These are phyloP conservation scores for Phytophthora quininea DNA, from an alignment of 352 stramenopile species.

Conservation along the genomic window DNA sequence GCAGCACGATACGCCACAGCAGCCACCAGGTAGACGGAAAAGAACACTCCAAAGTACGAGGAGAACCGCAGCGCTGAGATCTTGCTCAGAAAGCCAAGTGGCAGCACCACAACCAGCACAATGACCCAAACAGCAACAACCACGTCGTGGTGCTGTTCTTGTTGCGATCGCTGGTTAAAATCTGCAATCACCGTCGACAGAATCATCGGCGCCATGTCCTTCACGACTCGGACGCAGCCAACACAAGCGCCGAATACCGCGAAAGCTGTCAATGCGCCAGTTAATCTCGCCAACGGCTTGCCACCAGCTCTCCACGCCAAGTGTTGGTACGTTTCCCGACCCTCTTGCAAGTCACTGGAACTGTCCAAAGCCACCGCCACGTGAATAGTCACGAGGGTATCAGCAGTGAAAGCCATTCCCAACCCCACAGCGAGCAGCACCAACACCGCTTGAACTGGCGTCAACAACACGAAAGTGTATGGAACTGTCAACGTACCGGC, in stretches of 20 bases:
- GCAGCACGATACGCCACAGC: constrained; percentile 64
- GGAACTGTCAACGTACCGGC: constrained; percentile 62
- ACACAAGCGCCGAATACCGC: constrained; percentile 82
- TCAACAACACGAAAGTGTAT: constrained; percentile 70
- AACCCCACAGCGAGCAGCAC: constrained; percentile 54
- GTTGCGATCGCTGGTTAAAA: constrained; percentile 29
- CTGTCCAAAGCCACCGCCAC: constrained; percentile 47
- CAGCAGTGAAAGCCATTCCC: constrained; percentile 77
- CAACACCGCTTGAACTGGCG: constrained; percentile 45
- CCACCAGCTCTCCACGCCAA: constrained; percentile 63
- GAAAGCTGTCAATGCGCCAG: constrained; percentile 68
- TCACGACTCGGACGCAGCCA: constrained; percentile 70
- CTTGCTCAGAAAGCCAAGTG: constrained; percentile 70
- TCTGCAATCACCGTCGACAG: constrained; percentile 29
- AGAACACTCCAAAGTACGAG: constrained; percentile 74
- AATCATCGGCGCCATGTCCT: constrained; percentile 75
- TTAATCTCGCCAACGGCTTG: constrained; percentile 50
- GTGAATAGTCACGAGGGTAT: constrained; percentile 67
- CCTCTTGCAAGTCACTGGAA: constrained; percentile 34
- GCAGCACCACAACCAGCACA: constrained; percentile 67
- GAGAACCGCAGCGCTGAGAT: constrained; percentile 78
- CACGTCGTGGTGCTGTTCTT: constrained; percentile 46
- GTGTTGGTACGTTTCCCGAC: constrained; percentile 68
- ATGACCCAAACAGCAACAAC: constrained; percentile 54
- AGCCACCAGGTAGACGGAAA: constrained; percentile 72